Base-by-base conservation (phyloP, 768 basidiomycete genomes). In the Rhodosporidiobolus sp. region DNA sequence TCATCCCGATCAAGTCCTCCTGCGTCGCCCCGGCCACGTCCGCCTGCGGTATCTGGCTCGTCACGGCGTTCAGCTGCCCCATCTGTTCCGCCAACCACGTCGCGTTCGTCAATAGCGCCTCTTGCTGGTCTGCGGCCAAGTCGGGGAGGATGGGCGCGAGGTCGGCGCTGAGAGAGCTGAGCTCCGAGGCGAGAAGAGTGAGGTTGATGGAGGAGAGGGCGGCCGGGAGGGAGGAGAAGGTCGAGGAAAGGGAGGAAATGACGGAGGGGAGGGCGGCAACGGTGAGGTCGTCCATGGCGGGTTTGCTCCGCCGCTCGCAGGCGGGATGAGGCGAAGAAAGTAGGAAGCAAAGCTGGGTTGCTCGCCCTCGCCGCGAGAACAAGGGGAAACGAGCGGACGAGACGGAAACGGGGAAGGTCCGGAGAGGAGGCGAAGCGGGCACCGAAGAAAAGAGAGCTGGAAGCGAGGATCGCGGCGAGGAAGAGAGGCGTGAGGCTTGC, bases 81-180 rank as follows among this genome's bases (percentile, higher is more conserved):
- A 65, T 26, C 6, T 56, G 24, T 0, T 5, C 10, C 9, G 56
- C 14, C 45, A 65, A 55, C 55, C 32, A 65, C 2, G 65, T 65
- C 46, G 55, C 11, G 46, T 65, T 65, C 12, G 32, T 58, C 8
- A 65, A 32, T 32, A 65, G 30, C 8, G 65, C 30, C 7, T 57
- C 55, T 12, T 48, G 30, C 34, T 65, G 65, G 0, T 28, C 32
- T 1, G 28, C 32, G 24, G 32, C 12, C 46, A 65, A 55, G 6
- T 55, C 0, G 16, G 55, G 55, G 7, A 57, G 32, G 45, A 32
- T 7, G 7, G 65, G 65, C 12, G 55, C 7, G 46, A 65, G 55
- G 46, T 57, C 55, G 22, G 11, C 4, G 16, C 55, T 6, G 46
- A 65, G 30, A 19, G 28, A 12, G 30, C 3, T 3, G 24, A 58